These are phyloP conservation scores for Plasmodium ovale DNA, from an alignment of 169 alveolate species.

Conservation along the genomic window DNA sequence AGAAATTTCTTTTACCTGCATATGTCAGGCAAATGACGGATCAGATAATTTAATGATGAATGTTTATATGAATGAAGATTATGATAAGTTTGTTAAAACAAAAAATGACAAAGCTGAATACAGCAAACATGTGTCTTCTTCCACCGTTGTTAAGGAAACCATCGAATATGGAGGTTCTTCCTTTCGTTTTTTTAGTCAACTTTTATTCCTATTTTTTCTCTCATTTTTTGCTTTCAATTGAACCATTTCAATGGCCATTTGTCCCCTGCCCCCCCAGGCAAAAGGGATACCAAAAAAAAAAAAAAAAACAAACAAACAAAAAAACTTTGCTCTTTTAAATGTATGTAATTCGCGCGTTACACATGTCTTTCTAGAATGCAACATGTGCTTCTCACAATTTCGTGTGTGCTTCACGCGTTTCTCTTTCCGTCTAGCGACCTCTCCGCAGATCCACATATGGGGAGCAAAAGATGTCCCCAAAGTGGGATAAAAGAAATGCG, in stretches of 20 bases:
- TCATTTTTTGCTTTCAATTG: not conserved
- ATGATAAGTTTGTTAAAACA: constrained; percentile 7
- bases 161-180: not conserved
- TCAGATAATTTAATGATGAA: constrained; percentile 44
- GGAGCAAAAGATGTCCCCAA: too few relatives aligned
- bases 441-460: too few relatives aligned
- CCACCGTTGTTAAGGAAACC: not conserved
- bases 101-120: not conserved
- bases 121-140: not conserved
- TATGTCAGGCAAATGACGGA: constrained; percentile 23
- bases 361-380: too few relatives aligned
- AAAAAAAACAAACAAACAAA: not conserved
- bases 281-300: not conserved
- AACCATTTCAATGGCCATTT: not conserved
- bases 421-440: too few relatives aligned
- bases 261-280: not conserved
- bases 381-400: too few relatives aligned
- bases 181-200: not conserved
- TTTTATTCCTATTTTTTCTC: not conserved
- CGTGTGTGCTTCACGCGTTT: too few relatives aligned
- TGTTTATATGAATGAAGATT: constrained; percentile 39
- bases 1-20: constrained; percentile 33
- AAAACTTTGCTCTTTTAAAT: too few relatives aligned
- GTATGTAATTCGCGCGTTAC: too few relatives aligned
- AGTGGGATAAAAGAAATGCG: too few relatives aligned